Evolutionary conservation across 768 basidiomycete genomes (phyloP).

Genomic region (Erythrobasidium yunnanense): DNA sequence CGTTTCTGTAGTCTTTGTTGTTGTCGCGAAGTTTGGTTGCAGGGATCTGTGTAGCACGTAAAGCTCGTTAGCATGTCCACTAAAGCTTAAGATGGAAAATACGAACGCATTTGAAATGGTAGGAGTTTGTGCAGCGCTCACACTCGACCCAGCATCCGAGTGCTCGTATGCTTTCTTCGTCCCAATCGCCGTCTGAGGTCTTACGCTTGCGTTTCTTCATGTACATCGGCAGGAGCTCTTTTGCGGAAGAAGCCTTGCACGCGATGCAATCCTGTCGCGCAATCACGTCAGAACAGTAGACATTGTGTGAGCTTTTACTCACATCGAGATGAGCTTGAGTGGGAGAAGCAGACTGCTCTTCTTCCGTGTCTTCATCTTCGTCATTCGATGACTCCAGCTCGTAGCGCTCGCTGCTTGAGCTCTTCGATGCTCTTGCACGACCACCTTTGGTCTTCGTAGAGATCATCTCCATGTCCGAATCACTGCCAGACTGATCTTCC

Average conservation of each 20-base stretch:
- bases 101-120: conserved; percentile 17
- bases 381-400: neutral
- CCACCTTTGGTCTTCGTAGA: too few relatives aligned
- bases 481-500: neutral
- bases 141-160: conserved; percentile 11
- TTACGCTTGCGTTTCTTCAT: conserved; percentile 22
- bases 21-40: neutral
- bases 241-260: conserved; percentile 14
- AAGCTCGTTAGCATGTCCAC: conserved; percentile 15
- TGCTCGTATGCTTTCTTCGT: neutral
- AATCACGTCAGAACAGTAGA: neutral
- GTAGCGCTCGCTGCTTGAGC: neutral
- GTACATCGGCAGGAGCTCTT: neutral
- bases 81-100: too few relatives aligned
- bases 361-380: neutral
- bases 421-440: neutral
- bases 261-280: conserved; percentile 5
- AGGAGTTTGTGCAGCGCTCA: neutral
- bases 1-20: too few relatives aligned
- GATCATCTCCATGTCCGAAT: neutral
- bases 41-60: neutral
- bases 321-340: neutral
- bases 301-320: neutral
- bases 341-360: neutral
- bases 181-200: neutral